These are phyloP conservation scores for Backusella tarrabulga DNA, from an alignment of 192 early-diverging fungal genomes.

Conservation along the genomic window DNA sequence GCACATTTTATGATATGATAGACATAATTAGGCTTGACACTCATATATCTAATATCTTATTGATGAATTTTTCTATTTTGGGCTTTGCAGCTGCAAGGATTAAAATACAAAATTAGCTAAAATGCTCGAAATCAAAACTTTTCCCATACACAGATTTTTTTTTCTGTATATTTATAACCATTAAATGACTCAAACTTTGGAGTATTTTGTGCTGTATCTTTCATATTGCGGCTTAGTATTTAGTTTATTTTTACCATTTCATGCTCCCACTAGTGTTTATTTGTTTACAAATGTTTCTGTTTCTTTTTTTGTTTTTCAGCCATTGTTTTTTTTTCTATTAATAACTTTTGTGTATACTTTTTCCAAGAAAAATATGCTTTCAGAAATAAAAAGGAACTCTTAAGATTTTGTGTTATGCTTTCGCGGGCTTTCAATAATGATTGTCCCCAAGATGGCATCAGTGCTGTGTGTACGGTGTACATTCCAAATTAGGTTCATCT, in stretches of 20 bases:
- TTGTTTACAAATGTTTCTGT: neutral
- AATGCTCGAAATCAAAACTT: neutral
- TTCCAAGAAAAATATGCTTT: neutral
- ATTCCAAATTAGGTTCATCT: slow-evolving; percentile 7
- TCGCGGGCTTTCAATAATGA: neutral
- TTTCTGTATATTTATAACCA: neutral
- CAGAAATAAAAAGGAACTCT: neutral
- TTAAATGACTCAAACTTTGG: neutral
- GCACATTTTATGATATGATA: neutral
- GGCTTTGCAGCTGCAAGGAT: neutral
- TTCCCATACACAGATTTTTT: slow-evolving; percentile 4
- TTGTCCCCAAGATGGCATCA: neutral
- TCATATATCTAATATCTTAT: neutral
- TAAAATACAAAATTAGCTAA: neutral
- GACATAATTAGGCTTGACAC: neutral
- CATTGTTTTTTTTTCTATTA: neutral
- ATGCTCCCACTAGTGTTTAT: neutral
- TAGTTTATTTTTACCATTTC: neutral
- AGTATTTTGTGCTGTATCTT: neutral
- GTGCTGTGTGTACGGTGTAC: neutral
- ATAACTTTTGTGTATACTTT: neutral
- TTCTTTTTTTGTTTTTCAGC: neutral
- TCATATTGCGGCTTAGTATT: neutral
- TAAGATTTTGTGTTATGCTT: neutral
- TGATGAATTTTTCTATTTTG: neutral